Percentiles rank a stretch among this genome's conserved stretches.
Evolutionary conservation across 306 rosid genomes (phyloP).

Genomic region (Rosa lucieae): DNA sequence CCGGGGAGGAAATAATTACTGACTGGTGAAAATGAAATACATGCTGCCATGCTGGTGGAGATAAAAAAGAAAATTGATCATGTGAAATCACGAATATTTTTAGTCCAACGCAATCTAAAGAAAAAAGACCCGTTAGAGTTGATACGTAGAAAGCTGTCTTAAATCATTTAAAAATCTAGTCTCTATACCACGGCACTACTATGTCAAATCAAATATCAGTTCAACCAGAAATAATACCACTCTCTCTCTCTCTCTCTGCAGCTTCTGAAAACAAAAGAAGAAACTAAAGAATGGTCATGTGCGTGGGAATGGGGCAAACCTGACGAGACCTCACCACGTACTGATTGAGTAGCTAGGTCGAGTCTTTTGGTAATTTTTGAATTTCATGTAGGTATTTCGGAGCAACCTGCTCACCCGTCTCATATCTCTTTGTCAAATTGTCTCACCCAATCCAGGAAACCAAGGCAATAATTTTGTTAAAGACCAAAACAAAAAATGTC

Average conservation of each 20-base stretch:
- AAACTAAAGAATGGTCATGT: conserved; percentile 22
- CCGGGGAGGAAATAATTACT: too few species aligned
- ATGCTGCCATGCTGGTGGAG: too few species aligned
- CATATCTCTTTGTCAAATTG: conserved; percentile 34
- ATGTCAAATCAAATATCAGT: conserved; percentile 41
- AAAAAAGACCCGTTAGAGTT: too few species aligned
- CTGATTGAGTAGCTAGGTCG: not conserved
- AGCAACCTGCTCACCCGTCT: conserved; percentile 21
- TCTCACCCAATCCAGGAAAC: conserved; percentile 39
- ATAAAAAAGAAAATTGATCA: too few species aligned
- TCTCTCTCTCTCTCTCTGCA: not conserved
- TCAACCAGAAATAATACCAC: conserved; percentile 7
- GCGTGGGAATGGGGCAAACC: conserved; percentile 35
- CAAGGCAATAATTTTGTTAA: not conserved
- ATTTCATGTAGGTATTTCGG: conserved; percentile 3
- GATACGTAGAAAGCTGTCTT: too few species aligned
- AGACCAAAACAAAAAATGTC: not conserved
- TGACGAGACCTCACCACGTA: conserved; percentile 16
- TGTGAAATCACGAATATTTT: too few species aligned
- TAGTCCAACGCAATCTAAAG: too few species aligned
- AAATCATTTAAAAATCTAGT: too few species aligned
- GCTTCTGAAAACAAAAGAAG: conserved; percentile 13
- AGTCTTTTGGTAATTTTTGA: conserved; percentile 7
- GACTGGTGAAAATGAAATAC: too few species aligned
- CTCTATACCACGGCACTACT: not conserved